Evolutionary conservation across 164 flowering plant species (phyloP).

Genomic region (Liriodendron chinense): DNA sequence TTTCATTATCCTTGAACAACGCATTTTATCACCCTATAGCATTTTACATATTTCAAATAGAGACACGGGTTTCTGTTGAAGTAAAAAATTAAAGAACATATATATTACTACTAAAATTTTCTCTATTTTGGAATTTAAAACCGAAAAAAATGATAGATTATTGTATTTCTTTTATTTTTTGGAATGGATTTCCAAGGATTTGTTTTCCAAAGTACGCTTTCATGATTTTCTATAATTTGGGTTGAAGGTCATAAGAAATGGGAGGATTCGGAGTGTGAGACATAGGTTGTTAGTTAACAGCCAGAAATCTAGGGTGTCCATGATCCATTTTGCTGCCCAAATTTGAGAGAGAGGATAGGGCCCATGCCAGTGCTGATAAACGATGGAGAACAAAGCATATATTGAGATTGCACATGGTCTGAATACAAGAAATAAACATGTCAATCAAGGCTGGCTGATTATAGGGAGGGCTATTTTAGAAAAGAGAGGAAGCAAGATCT

Average conservation of each 20-base stretch:
- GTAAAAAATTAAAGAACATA: too few relatives aligned
- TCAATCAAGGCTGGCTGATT: constrained; percentile 64
- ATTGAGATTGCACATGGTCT: constrained; percentile 86
- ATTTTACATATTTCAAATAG: too few relatives aligned
- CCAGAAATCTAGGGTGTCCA: constrained; percentile 64
- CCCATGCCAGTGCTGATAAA: constrained; percentile 45
- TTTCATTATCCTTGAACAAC: too few relatives aligned
- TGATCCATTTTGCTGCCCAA: constrained; percentile 91
- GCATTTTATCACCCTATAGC: too few relatives aligned
- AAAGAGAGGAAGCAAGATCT: background rate
- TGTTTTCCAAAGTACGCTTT: too few relatives aligned
- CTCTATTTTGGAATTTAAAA: too few relatives aligned
- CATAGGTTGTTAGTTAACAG: constrained; percentile 74
- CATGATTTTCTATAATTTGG: background rate
- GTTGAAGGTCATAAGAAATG: constrained; percentile 85
- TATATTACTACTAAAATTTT: too few relatives aligned
- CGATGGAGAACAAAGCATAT: constrained; percentile 66
- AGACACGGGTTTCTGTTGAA: too few relatives aligned
- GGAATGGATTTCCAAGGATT: too few relatives aligned
- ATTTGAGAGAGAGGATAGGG: constrained; percentile 49
- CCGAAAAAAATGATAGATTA: too few relatives aligned
- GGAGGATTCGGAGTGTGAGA: constrained; percentile 82
- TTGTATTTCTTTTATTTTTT: too few relatives aligned
- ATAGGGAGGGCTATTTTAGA: constrained; percentile 60
- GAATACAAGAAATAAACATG: constrained; percentile 76